phyloP scores from a whole-genome alignment of 2,329 filamentous ascomycete genomes.

The Oidium heveae region DNA sequence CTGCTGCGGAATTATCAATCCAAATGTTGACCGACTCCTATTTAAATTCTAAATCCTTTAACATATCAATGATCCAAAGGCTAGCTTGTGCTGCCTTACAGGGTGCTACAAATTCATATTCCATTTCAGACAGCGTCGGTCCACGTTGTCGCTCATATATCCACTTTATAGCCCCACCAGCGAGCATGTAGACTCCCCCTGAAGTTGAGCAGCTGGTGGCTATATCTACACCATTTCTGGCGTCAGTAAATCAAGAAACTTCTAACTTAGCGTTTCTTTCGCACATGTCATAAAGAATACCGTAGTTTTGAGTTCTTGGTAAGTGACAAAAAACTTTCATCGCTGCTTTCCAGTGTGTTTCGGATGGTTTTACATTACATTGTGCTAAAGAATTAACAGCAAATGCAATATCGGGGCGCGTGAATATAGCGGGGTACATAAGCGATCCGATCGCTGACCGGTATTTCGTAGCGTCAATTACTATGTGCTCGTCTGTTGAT shows the following conservation, averaged over 20 bases:
- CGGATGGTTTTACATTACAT: neutral
- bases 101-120: neutral
- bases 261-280: too few relatives aligned
- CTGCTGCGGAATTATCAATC: neutral
- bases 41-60: neutral
- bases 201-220: neutral
- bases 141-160: neutral
- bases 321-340: neutral
- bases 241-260: too few relatives aligned
- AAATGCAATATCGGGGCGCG: too few relatives aligned
- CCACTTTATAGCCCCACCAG: neutral
- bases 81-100: neutral
- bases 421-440: neutral
- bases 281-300: neutral
- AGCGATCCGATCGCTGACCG: neutral
- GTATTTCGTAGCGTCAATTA: neutral
- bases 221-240: too few relatives aligned
- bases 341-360: neutral
- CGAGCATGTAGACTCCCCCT: neutral
- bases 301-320: neutral
- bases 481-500: neutral
- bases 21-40: neutral
- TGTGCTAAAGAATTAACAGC: neutral
- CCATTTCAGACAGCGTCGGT: neutral
- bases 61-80: neutral